phyloP scores from a whole-genome alignment of 208 protist species.

The Leishmania gerbilli region DNA sequence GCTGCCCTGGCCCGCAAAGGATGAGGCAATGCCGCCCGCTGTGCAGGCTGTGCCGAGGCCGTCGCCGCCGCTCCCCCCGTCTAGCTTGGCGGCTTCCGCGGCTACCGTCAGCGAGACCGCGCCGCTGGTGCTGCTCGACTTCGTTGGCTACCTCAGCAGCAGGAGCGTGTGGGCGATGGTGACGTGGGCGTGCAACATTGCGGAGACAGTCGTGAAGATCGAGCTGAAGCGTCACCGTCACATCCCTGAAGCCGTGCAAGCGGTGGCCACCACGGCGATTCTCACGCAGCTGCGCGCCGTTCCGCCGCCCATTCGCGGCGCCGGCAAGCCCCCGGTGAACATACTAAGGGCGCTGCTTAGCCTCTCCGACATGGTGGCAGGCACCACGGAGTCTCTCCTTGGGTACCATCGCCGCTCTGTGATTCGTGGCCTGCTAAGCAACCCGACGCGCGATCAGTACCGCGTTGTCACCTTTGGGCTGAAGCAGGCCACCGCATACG shows the following conservation, averaged over 20 bases:
- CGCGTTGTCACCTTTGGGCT: slow-evolving; percentile 63
- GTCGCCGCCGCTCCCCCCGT: not conserved
- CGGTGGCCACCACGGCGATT: slow-evolving; percentile 43
- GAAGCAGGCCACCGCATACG: slow-evolving; percentile 69
- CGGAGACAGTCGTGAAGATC: slow-evolving; percentile 60
- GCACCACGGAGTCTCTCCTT: slow-evolving; percentile 45
- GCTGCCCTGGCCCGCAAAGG: not conserved
- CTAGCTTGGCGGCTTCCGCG: not conserved
- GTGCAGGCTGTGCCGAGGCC: slow-evolving; percentile 10
- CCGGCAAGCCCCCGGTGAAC: slow-evolving; percentile 26
- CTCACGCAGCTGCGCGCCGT: slow-evolving; percentile 68
- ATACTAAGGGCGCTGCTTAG: slow-evolving; percentile 36
- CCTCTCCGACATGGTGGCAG: slow-evolving; percentile 59
- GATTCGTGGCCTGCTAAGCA: slow-evolving; percentile 45
- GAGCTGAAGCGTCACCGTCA: slow-evolving; percentile 42
- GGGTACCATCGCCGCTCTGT: slow-evolving; percentile 52
- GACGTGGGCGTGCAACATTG: slow-evolving; percentile 57
- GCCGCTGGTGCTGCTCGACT: slow-evolving; percentile 66
- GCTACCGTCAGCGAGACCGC: slow-evolving; percentile 32
- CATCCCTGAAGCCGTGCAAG: slow-evolving; percentile 33
- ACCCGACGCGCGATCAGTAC: slow-evolving; percentile 57
- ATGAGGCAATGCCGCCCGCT: slow-evolving; percentile 10
- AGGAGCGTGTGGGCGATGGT: slow-evolving; percentile 72
- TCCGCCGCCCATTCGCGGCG: slow-evolving; percentile 22
- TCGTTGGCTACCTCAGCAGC: slow-evolving; percentile 59